Evolutionary conservation across 768 basidiomycete genomes (phyloP).

Genomic region (Rhizopogon vinicolor): DNA sequence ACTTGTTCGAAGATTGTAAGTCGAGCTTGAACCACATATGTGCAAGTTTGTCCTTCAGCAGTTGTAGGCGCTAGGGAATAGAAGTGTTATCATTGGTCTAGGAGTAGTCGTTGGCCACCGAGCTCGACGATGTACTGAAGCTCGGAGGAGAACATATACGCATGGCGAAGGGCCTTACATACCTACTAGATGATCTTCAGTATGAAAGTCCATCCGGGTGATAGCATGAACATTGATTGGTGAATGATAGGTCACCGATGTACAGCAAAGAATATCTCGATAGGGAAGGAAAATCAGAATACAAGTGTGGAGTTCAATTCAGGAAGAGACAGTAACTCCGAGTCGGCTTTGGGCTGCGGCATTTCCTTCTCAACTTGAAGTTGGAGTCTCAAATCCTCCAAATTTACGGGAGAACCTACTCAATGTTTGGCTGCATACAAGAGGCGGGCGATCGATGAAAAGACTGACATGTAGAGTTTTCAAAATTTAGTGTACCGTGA

Average conservation of each 20-base stretch:
- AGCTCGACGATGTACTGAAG: slow-evolving; percentile 5
- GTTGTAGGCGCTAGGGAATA: background rate
- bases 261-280: slow-evolving; percentile 2
- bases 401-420: no score
- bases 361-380: no score
- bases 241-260: background rate
- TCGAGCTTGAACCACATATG: slow-evolving; percentile 1
- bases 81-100: background rate
- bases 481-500: no score
- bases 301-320: background rate
- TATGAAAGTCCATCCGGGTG: background rate
- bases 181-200: background rate
- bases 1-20: background rate
- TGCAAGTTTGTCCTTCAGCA: background rate
- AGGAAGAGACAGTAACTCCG: no score
- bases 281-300: background rate
- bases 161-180: background rate
- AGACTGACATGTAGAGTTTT: no score
- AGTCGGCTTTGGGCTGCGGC: no score
- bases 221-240: background rate
- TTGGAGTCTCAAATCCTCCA: no score
- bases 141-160: background rate
- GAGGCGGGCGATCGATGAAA: no score
- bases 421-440: no score
- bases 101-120: background rate